Percentiles rank a stretch among this genome's conserved stretches.
Conservation (phyloP, 2,329 filamentous ascomycete genomes). For the Talaromyces albobiverticillius region DNA sequence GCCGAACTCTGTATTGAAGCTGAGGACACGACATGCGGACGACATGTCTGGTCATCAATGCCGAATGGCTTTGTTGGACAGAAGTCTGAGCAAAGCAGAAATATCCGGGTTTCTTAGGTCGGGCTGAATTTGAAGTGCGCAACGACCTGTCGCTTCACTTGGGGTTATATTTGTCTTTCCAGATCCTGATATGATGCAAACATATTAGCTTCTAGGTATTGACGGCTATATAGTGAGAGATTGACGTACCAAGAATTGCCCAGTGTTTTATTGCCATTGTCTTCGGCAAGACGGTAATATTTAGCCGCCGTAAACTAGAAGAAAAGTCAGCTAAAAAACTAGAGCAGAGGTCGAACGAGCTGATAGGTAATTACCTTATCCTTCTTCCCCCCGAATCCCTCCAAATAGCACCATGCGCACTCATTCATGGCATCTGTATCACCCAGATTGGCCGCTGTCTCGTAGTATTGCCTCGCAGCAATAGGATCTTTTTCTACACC, state of each 20-base stretch:
- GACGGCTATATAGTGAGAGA: background rate
- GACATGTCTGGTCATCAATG: no score
- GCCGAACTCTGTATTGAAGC: no score
- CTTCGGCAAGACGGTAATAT: slow-evolving; percentile 88
- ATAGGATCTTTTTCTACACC: slow-evolving; percentile 81
- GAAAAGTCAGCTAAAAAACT: background rate
- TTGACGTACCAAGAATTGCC: slow-evolving; percentile 88
- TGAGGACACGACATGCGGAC: no score
- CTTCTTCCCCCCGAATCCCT: slow-evolving; percentile 96
- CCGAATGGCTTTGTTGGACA: no score
- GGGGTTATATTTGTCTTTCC: slow-evolving; percentile 89
- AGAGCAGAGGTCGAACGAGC: background rate
- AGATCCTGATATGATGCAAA: slow-evolving; percentile 67
- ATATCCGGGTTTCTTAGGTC: no score
- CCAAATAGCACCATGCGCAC: slow-evolving; percentile 89
- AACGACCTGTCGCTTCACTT: slow-evolving; percentile 32
- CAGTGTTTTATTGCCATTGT: slow-evolving; percentile 81
- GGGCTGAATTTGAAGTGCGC: no score
- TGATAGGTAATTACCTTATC: slow-evolving; percentile 77
- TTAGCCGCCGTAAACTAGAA: slow-evolving; percentile 62
- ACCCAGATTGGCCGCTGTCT: slow-evolving; percentile 93
- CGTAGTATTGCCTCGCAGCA: slow-evolving; percentile 88
- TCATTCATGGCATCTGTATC: slow-evolving; percentile 99
- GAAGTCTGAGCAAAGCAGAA: no score
- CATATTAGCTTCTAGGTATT: background rate